Evolutionary conservation across 345 rosid genomes (phyloP).

Genomic region (Gynandropsis gynandra): DNA sequence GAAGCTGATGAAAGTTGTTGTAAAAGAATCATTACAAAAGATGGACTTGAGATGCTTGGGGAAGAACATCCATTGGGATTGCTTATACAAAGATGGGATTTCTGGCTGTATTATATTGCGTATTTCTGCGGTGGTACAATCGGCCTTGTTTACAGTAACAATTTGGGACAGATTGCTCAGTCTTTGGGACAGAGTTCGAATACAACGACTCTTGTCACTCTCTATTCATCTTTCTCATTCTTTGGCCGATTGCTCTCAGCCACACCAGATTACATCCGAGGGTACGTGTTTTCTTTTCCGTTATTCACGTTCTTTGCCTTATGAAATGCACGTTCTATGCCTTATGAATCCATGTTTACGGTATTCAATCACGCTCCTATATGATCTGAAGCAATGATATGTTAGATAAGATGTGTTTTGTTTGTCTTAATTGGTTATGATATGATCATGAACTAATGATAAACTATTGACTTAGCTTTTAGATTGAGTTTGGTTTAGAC

Average conservation of each 20-base stretch:
- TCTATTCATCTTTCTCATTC: conserved; percentile 89
- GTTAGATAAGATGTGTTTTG: no score
- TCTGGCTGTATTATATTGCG: conserved; percentile 78
- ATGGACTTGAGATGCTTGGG: conserved; percentile 57
- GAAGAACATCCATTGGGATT: conserved; percentile 53
- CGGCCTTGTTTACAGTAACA: conserved; percentile 94
- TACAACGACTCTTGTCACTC: conserved; percentile 64
- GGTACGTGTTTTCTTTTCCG: conserved; percentile 36
- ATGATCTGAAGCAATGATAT: no score
- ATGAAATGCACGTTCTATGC: background rate
- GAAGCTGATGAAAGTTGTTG: conserved; percentile 34
- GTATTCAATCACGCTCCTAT: no score
- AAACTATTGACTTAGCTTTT: no score
- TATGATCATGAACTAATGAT: no score
- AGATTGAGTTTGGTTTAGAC: no score
- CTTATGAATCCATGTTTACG: no score
- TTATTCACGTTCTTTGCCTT: background rate
- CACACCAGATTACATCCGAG: conserved; percentile 74
- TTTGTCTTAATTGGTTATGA: no score
- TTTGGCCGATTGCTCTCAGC: conserved; percentile 95
- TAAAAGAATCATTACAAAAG: conserved; percentile 41
- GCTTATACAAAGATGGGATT: conserved; percentile 67
- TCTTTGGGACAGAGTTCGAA: conserved; percentile 57
- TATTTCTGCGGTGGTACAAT: conserved; percentile 94
- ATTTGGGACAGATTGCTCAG: conserved; percentile 89